A percentile compares a stretch with the other conserved stretches of the same genome.
phyloP scores from a whole-genome alignment of 257 asterid species.

The Salvia hispanica region DNA sequence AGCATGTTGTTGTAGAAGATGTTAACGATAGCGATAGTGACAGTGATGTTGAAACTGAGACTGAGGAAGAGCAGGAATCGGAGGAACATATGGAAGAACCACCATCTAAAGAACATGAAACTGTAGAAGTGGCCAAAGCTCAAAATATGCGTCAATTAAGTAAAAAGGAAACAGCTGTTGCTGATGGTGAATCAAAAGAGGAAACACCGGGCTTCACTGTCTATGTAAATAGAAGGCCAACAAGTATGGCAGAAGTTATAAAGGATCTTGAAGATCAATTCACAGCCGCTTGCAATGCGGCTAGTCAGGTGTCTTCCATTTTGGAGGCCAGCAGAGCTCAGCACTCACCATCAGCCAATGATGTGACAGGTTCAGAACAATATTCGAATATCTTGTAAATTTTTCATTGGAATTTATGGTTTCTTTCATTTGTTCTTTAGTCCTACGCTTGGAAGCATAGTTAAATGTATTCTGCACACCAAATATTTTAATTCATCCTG shows the following conservation, averaged over 20 bases:
- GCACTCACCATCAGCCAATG: conserved; percentile 59
- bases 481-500: conserved; percentile 11
- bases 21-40: conserved; percentile 50
- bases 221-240: conserved; percentile 77
- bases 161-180: conserved; percentile 59
- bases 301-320: conserved; percentile 67
- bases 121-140: conserved; percentile 54
- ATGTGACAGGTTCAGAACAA: conserved; percentile 57
- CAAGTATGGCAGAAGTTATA: conserved; percentile 89
- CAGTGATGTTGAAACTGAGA: conserved; percentile 43
- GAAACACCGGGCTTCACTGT: conserved; percentile 91
- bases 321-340: conserved; percentile 80
- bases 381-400: conserved; percentile 13
- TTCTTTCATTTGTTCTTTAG: conserved; percentile 7
- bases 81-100: conserved; percentile 41
- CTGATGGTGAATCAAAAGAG: conserved; percentile 57
- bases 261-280: conserved; percentile 91
- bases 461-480: background rate
- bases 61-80: conserved; percentile 43
- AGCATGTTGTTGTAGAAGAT: conserved; percentile 77
- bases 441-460: background rate
- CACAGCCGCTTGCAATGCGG: conserved; percentile 67
- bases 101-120: conserved; percentile 44
- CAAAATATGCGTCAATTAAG: conserved; percentile 59
- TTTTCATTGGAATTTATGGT: background rate